phyloP scores from a whole-genome alignment of 768 basidiomycete genomes.

The Tephrocybe sp. region DNA sequence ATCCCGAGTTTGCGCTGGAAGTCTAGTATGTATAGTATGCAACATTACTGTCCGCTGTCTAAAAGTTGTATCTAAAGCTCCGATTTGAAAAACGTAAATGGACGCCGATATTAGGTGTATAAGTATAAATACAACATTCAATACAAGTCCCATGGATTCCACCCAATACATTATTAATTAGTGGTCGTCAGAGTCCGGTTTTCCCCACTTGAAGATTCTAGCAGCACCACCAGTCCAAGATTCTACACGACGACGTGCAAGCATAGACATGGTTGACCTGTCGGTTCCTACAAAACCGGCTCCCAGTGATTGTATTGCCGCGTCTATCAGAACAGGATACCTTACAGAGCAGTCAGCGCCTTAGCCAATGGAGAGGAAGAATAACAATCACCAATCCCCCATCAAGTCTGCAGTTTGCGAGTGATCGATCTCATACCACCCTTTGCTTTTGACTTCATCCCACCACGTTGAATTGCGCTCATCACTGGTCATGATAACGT shows the following conservation, averaged over 20 bases:
- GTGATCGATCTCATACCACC: conserved; percentile 57
- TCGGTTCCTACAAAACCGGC: conserved; percentile 74
- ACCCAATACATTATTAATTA: no score
- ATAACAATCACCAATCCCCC: conserved; percentile 45
- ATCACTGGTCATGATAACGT: conserved; percentile 67
- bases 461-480: conserved; percentile 59
- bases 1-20: background rate
- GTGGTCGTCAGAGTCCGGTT: conserved; percentile 55
- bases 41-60: background rate
- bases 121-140: background rate
- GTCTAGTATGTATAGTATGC: background rate
- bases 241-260: conserved; percentile 65
- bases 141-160: conserved; percentile 10
- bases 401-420: conserved; percentile 43
- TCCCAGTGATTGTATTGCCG: conserved; percentile 67
- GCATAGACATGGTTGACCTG: conserved; percentile 66
- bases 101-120: conserved; percentile 6
- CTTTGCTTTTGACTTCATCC: conserved; percentile 45
- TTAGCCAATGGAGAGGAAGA: background rate
- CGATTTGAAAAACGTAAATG: background rate
- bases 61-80: background rate
- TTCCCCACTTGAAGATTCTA: conserved; percentile 60
- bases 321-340: conserved; percentile 76
- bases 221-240: conserved; percentile 62
- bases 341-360: conserved; percentile 31